These are phyloP conservation scores for Hamamelis virginiana DNA, from an alignment of 164 flowering plant species.

Conservation along the genomic window DNA sequence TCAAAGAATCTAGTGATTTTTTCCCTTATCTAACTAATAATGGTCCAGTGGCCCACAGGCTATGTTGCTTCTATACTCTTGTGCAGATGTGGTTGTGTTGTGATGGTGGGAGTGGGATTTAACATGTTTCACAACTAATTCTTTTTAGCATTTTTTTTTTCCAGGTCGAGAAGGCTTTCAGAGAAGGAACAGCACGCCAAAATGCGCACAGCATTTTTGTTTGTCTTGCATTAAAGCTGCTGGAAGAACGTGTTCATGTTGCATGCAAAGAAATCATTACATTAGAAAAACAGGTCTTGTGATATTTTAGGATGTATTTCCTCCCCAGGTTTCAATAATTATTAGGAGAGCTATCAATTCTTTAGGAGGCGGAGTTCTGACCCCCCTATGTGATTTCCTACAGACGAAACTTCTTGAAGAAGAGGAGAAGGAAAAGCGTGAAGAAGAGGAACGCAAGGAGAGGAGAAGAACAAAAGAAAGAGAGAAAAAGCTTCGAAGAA, in stretches of 20 bases:
- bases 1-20: too few species aligned
- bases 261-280: slow-evolving; percentile 97
- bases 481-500: slow-evolving; percentile 90
- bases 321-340: neutral
- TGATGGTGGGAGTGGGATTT: neutral
- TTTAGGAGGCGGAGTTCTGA: slow-evolving; percentile 6
- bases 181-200: slow-evolving; percentile 98
- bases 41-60: neutral
- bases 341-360: neutral
- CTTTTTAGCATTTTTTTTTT: slow-evolving; percentile 2
- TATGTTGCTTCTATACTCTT: neutral
- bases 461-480: slow-evolving; percentile 81
- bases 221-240: slow-evolving; percentile 78
- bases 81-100: neutral
- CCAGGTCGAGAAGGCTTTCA: slow-evolving; percentile 96
- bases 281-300: slow-evolving; percentile 85
- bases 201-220: slow-evolving; percentile 98
- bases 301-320: slow-evolving; percentile 3
- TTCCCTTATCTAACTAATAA: too few species aligned
- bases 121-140: neutral
- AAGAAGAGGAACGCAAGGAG: slow-evolving; percentile 93
- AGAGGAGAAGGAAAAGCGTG: slow-evolving; percentile 95
- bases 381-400: slow-evolving; percentile 14
- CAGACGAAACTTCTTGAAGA: slow-evolving; percentile 98
- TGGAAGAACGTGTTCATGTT: slow-evolving; percentile 95